Percentiles rank a stretch among this genome's conserved stretches.
Evolutionary conservation across 768 basidiomycete species (phyloP).

Genomic region (Amanita brunnescens): DNA sequence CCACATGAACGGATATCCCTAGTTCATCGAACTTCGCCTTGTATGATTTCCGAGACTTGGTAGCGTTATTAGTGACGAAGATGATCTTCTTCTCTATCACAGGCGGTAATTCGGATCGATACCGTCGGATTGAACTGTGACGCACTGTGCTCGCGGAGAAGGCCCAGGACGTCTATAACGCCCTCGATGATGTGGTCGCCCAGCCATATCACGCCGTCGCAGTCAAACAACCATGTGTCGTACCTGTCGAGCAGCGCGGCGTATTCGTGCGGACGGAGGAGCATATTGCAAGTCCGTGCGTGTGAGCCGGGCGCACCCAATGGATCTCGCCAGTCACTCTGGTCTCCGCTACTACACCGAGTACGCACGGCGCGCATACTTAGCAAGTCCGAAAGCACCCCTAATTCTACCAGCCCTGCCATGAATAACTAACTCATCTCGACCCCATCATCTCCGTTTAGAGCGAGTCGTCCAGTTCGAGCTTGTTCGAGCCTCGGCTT

Average conservation of each 20-base stretch:
- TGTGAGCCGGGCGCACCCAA: too few species aligned
- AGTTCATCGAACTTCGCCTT: constrained; percentile 88
- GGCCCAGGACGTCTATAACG: constrained; percentile 61
- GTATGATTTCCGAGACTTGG: constrained; percentile 82
- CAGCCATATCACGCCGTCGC: constrained; percentile 92
- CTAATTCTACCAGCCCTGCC: too few species aligned
- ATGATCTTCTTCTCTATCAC: constrained; percentile 67
- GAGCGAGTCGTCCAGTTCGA: too few species aligned
- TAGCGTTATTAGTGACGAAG: constrained; percentile 97
- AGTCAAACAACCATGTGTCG: constrained; percentile 96
- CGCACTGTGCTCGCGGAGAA: constrained; percentile 68
- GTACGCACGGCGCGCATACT: too few species aligned
- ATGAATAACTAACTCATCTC: too few species aligned
- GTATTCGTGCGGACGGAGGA: constrained; percentile 29
- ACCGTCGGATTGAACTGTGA: constrained; percentile 1
- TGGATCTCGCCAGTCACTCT: too few species aligned
- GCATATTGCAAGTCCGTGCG: constrained; percentile 23
- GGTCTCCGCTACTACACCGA: too few species aligned
- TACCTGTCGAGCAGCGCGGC: constrained; percentile 48
- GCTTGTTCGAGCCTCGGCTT: too few species aligned
- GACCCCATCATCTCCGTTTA: too few species aligned
- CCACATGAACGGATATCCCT: constrained; percentile 76
- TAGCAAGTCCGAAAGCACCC: too few species aligned
- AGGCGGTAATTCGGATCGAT: background rate
- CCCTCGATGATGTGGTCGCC: constrained; percentile 77